Conservation (phyloP, 768 basidiomycete genomes). For the Cantharellus anzutake region DNA sequence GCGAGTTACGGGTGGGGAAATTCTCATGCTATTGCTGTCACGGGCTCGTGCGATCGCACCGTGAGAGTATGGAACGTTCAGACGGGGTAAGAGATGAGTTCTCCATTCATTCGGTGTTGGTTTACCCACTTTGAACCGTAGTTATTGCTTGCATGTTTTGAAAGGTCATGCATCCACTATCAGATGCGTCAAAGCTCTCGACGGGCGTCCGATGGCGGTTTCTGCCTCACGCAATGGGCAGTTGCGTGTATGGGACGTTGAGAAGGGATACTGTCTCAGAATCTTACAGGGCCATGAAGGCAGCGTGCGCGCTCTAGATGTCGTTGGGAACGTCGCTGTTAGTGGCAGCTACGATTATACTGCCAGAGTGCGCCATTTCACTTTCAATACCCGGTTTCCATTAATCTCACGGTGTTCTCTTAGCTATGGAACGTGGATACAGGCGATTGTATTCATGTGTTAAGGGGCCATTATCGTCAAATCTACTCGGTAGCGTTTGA, state of each 20-base stretch:
- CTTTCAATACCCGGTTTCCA: background rate
- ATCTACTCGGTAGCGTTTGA: constrained; percentile 87
- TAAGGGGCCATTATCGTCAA: constrained; percentile 70
- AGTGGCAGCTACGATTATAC: constrained; percentile 90
- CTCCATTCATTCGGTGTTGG: background rate
- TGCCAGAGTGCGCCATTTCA: constrained; percentile 40
- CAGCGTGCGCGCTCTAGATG: constrained; percentile 79
- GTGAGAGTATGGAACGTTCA: constrained; percentile 85
- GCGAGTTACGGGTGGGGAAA: constrained; percentile 83
- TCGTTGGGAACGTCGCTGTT: constrained; percentile 64
- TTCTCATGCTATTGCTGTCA: constrained; percentile 61
- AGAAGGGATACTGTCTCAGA: constrained; percentile 45
- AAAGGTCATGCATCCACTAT: constrained; percentile 80
- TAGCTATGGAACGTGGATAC: constrained; percentile 86
- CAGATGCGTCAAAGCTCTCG: constrained; percentile 72
- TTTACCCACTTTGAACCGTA: constrained; percentile 8
- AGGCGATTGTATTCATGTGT: constrained; percentile 66
- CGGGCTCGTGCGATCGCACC: constrained; percentile 82
- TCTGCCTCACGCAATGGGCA: constrained; percentile 79
- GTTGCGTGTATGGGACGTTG: constrained; percentile 85
- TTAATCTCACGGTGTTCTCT: background rate
- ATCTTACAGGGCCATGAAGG: constrained; percentile 57
- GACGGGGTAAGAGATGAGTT: constrained; percentile 42
- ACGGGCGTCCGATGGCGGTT: constrained; percentile 74
- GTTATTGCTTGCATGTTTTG: constrained; percentile 57